Conservation (phyloP, 1,284 basidiomycete genomes). For the Heterobasidion occidentale region DNA sequence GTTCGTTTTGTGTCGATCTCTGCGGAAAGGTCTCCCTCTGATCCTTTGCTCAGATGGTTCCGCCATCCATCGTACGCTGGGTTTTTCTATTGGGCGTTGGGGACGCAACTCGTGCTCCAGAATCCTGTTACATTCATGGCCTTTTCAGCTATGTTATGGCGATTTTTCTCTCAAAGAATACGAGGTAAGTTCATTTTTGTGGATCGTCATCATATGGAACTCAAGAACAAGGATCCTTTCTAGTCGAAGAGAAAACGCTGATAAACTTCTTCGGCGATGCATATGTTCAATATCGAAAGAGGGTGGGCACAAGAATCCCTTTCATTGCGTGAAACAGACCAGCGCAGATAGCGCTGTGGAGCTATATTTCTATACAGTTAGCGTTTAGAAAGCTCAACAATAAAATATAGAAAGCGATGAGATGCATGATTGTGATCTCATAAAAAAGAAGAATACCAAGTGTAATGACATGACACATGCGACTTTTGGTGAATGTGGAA, state of each 20-base stretch:
- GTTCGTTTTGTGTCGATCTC: slow-evolving; percentile 35
- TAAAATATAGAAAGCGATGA: not conserved
- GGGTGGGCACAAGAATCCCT: slow-evolving; percentile 71
- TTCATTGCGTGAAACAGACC: slow-evolving; percentile 41
- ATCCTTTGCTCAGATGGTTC: slow-evolving; percentile 53
- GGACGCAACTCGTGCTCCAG: slow-evolving; percentile 89
- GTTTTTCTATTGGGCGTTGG: slow-evolving; percentile 97
- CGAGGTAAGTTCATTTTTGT: slow-evolving; percentile 45
- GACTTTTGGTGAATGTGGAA: slow-evolving; percentile 10
- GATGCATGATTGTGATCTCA: slow-evolving; percentile 10
- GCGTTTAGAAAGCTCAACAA: not conserved
- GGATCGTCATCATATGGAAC: not conserved
- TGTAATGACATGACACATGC: slow-evolving; percentile 16
- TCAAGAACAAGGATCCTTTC: not conserved
- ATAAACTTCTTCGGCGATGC: slow-evolving; percentile 78
- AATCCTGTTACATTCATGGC: slow-evolving; percentile 73
- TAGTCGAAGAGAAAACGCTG: slow-evolving; percentile 71
- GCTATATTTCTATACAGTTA: too few relatives aligned
- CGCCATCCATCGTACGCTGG: slow-evolving; percentile 97
- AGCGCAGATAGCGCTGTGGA: too few relatives aligned
- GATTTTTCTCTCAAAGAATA: slow-evolving; percentile 84
- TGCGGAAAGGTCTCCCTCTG: not conserved
- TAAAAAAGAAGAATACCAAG: slow-evolving; percentile 8
- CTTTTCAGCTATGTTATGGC: slow-evolving; percentile 64
- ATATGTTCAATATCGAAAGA: slow-evolving; percentile 62